A percentile compares a stretch with the other conserved stretches of the same genome.
phyloP scores from a whole-genome alignment of 805 yeast species.

The Yarrowia yakushimensis region DNA sequence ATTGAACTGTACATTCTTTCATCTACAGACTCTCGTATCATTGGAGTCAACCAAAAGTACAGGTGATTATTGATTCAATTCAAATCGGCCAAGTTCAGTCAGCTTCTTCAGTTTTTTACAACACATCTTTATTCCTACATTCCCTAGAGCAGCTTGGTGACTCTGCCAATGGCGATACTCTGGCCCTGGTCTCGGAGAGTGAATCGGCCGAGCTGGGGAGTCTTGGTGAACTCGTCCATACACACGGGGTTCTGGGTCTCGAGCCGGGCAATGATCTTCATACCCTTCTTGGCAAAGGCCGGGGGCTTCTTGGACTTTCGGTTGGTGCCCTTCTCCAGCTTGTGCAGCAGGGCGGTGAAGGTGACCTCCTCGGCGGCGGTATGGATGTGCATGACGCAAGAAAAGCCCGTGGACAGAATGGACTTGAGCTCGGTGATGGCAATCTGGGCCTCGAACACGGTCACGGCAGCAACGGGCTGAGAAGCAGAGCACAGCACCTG shows the following conservation, averaged over 20 bases:
- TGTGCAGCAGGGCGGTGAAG: conserved; percentile 78
- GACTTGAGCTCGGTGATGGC: conserved; percentile 96
- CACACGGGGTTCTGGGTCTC: conserved; percentile 87
- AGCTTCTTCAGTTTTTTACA: too few species aligned
- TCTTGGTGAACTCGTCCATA: conserved; percentile 86
- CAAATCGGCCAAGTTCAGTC: too few species aligned
- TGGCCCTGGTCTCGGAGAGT: conserved; percentile 98
- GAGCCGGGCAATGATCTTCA: conserved; percentile 92
- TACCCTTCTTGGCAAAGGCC: conserved; percentile 97
- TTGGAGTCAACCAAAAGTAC: too few species aligned
- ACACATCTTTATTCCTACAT: too few species aligned
- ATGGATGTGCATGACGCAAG: conserved; percentile 98
- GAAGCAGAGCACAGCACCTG: conserved; percentile 82
- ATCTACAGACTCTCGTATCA: too few species aligned
- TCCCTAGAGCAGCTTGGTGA: conserved; percentile 59
- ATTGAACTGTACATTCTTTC: too few species aligned
- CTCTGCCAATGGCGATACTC: conserved; percentile 97
- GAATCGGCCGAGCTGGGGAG: conserved; percentile 96
- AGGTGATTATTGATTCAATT: too few species aligned
- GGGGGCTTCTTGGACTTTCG: conserved; percentile 96
- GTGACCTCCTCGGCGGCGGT: conserved; percentile 96
- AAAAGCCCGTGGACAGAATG: conserved; percentile 89
- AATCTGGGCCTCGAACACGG: conserved; percentile 89
- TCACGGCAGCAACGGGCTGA: conserved; percentile 87
- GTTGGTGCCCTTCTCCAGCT: conserved; percentile 94